phyloP scores from a whole-genome alignment of 108 stramenopile genomes.

The Chaetoceros muelleri region DNA sequence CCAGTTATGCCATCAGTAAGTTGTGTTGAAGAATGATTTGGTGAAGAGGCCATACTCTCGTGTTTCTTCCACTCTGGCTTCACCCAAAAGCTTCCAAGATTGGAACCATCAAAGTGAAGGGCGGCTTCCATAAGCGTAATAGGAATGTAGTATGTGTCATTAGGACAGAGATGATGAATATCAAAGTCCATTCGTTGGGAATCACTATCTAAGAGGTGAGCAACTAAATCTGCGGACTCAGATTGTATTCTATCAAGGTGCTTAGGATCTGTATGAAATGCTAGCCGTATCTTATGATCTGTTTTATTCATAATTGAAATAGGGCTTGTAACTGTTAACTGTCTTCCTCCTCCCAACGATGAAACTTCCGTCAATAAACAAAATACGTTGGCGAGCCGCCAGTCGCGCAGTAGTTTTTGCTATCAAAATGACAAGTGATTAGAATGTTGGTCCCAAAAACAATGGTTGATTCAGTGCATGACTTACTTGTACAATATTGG shows the following conservation, averaged over 20 bases:
- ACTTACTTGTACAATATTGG: slow-evolving; percentile 20
- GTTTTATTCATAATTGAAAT: slow-evolving; percentile 84
- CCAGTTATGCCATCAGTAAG: not conserved
- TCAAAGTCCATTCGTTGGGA: slow-evolving; percentile 10
- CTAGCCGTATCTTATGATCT: slow-evolving; percentile 55
- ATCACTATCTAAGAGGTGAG: too few relatives aligned
- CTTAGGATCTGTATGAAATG: slow-evolving; percentile 64
- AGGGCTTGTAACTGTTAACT: slow-evolving; percentile 59
- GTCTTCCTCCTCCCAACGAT: slow-evolving; percentile 80
- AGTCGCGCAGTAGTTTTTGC: slow-evolving; percentile 46
- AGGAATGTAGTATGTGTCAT: slow-evolving; percentile 39
- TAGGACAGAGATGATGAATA: slow-evolving; percentile 23
- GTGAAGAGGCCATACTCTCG: too few relatives aligned
- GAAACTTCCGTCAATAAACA: slow-evolving; percentile 78
- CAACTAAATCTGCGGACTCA: too few relatives aligned
- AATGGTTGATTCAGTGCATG: not conserved
- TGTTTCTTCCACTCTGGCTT: slow-evolving; percentile 31
- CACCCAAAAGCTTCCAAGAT: slow-evolving; percentile 72
- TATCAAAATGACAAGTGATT: not conserved
- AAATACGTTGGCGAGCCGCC: slow-evolving; percentile 74
- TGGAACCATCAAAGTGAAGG: slow-evolving; percentile 42
- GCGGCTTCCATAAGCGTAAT: slow-evolving; percentile 63
- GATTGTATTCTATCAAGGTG: slow-evolving; percentile 12
- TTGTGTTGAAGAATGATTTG: too few relatives aligned
- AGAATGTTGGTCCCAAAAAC: not conserved